These are phyloP conservation scores for Zygosaccharomyces rouxii DNA, from an alignment of 805 yeast genomes.

Conservation along the genomic window DNA sequence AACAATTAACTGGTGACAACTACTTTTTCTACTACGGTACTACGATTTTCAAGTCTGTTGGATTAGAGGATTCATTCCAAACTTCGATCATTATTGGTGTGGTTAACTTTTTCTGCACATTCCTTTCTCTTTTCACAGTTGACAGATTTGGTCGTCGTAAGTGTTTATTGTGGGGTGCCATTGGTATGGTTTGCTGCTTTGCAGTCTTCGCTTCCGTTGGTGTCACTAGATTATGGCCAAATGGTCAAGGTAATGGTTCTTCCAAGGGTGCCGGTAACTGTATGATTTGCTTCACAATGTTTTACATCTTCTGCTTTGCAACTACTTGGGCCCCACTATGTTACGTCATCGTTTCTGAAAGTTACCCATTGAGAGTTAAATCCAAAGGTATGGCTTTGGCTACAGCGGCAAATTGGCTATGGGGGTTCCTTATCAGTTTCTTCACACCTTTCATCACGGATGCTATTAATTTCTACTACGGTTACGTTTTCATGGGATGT, in stretches of 20 bases:
- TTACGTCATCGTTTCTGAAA: constrained; percentile 61
- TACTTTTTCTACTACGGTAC: constrained; percentile 67
- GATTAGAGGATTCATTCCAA: constrained; percentile 52
- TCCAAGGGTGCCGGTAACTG: constrained; percentile 58
- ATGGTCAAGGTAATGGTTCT: constrained; percentile 42
- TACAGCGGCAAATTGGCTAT: constrained; percentile 57
- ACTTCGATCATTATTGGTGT: constrained; percentile 57
- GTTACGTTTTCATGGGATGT: constrained; percentile 57
- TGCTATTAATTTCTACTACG: constrained; percentile 63
- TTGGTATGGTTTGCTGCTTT: constrained; percentile 45
- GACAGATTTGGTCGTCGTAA: constrained; percentile 53
- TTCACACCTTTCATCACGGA: constrained; percentile 66
- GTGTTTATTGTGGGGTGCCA: constrained; percentile 46
- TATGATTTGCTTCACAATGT: constrained; percentile 66
- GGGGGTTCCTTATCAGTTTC: constrained; percentile 64
- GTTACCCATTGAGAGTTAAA: constrained; percentile 69
- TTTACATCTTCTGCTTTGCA: constrained; percentile 68
- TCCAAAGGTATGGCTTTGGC: constrained; percentile 53
- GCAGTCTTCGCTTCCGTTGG: constrained; percentile 58
- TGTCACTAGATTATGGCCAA: constrained; percentile 42
- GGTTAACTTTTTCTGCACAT: constrained; percentile 55
- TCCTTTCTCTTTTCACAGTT: constrained; percentile 46
- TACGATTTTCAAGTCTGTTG: constrained; percentile 56
- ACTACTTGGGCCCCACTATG: constrained; percentile 72
- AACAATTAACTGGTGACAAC: constrained; percentile 64